Percentiles rank a stretch among this genome's conserved stretches.
Conservation (phyloP, 192 early-diverging fungal species). For the Coemansia javaensis region DNA sequence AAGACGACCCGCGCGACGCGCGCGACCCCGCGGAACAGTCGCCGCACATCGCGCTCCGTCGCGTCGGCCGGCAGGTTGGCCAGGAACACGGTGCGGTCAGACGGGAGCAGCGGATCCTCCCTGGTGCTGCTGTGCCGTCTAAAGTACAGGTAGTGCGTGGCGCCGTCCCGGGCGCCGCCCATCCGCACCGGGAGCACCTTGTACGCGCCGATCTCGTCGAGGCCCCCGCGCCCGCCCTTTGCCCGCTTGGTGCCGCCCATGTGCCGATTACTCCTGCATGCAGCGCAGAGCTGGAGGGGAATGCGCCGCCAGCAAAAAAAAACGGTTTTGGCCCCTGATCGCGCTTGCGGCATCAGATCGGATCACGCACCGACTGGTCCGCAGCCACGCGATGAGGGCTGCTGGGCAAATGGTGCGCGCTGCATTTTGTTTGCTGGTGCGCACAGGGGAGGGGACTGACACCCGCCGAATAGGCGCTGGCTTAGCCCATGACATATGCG, state of each 20-base stretch:
- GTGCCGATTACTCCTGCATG: too few species aligned
- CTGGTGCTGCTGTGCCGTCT: slow-evolving; percentile 49
- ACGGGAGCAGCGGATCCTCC: slow-evolving; percentile 51
- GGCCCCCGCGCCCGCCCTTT: slow-evolving; percentile 13
- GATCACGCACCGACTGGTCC: too few species aligned
- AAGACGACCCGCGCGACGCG: slow-evolving; percentile 55
- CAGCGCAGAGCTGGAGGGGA: too few species aligned
- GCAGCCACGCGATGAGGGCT: too few species aligned
- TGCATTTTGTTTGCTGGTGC: too few species aligned
- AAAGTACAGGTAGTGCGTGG: slow-evolving; percentile 55
- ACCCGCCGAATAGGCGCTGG: too few species aligned
- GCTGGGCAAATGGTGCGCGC: too few species aligned
- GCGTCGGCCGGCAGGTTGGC: slow-evolving; percentile 67
- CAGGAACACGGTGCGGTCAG: slow-evolving; percentile 61
- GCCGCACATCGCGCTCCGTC: slow-evolving; percentile 58
- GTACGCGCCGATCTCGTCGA: slow-evolving; percentile 54
- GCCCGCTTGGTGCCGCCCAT: slow-evolving; percentile 22
- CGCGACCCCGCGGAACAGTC: slow-evolving; percentile 58
- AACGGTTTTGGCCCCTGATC: too few species aligned
- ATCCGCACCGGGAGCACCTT: slow-evolving; percentile 53
- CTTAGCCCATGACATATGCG: too few species aligned
- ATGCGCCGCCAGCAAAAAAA: too few species aligned
- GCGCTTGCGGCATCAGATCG: too few species aligned
- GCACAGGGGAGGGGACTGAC: too few species aligned
- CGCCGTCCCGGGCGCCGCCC: slow-evolving; percentile 5